These are phyloP conservation scores for Mycena haematopus DNA, from an alignment of 768 basidiomycete species.

Conservation along the genomic window DNA sequence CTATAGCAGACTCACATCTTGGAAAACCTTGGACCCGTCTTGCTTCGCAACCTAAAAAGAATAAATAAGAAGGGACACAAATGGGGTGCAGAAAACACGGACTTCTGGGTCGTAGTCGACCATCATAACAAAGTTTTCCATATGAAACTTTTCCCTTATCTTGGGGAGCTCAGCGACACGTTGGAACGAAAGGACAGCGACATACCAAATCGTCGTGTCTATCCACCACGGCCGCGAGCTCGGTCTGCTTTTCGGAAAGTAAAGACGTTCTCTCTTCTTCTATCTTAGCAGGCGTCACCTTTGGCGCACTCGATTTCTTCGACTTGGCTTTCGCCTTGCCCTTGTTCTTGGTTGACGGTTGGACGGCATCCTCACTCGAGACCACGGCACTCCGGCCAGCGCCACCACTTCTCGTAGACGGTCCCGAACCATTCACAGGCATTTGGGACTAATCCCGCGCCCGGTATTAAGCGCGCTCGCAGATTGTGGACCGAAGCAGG, in stretches of 20 bases:
- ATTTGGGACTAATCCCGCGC: slow-evolving; percentile 15
- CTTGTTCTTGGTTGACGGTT: slow-evolving; percentile 28
- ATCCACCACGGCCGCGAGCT: slow-evolving; percentile 65
- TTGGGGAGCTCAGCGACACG: slow-evolving; percentile 36
- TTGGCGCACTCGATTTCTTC: slow-evolving; percentile 22
- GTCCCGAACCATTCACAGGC: slow-evolving; percentile 8
- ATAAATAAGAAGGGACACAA: slow-evolving; percentile 4
- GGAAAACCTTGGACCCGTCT: slow-evolving; percentile 64
- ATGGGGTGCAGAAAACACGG: slow-evolving; percentile 32
- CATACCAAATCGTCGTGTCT: slow-evolving; percentile 79
- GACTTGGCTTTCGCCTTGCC: slow-evolving; percentile 31
- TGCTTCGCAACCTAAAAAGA: slow-evolving; percentile 51
- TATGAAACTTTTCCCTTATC: slow-evolving; percentile 89
- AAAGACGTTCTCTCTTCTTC: slow-evolving; percentile 50
- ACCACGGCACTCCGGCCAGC: slow-evolving; percentile 6
- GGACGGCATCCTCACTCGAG: slow-evolving; percentile 12
- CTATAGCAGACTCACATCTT: slow-evolving; percentile 43
- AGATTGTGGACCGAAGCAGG: no score
- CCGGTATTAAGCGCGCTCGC: neutral
- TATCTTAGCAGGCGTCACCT: slow-evolving; percentile 35
- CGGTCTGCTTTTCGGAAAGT: slow-evolving; percentile 62
- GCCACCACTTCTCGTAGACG: slow-evolving; percentile 1
- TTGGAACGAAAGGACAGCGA: slow-evolving; percentile 27
- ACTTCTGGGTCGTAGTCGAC: slow-evolving; percentile 85
- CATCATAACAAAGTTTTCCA: slow-evolving; percentile 81